Conservation (phyloP, 768 basidiomycete species). For the Mycena galericulata region DNA sequence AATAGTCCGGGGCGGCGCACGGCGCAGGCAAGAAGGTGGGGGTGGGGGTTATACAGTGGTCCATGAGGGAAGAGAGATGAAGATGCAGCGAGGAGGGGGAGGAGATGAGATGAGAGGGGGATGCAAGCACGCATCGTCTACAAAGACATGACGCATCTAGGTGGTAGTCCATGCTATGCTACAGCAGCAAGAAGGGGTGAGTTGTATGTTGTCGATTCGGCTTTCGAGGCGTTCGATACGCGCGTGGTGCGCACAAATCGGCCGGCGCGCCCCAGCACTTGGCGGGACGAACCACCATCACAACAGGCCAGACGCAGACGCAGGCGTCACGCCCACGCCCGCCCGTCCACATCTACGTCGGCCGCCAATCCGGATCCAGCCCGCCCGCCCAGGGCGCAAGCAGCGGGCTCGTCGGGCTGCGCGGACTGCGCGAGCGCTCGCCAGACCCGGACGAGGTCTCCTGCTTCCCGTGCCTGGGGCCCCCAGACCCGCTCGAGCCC, state of each 20-base stretch:
- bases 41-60: constrained; percentile 15
- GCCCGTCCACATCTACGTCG: constrained; percentile 26
- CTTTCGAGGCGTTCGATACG: too few species aligned
- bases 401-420: constrained; percentile 26
- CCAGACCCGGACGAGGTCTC: constrained; percentile 7
- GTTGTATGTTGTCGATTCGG: too few species aligned
- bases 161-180: neutral
- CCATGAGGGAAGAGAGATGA: neutral
- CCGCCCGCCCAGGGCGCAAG: constrained; percentile 33
- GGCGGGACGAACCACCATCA: neutral
- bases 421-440: neutral
- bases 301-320: neutral
- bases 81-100: neutral
- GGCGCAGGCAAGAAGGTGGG: neutral
- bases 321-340: too few species aligned
- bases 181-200: neutral
- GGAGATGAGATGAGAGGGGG: neutral
- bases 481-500: constrained; percentile 19
- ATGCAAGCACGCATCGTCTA: neutral
- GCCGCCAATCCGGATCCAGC: constrained; percentile 32
- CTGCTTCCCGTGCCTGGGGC: constrained; percentile 20
- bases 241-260: neutral
- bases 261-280: constrained; percentile 10
- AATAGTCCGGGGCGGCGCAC: neutral
- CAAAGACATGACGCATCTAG: constrained; percentile 2